These are phyloP conservation scores for Hura crepitans DNA, from an alignment of 441 rosid genomes.

Conservation along the genomic window DNA sequence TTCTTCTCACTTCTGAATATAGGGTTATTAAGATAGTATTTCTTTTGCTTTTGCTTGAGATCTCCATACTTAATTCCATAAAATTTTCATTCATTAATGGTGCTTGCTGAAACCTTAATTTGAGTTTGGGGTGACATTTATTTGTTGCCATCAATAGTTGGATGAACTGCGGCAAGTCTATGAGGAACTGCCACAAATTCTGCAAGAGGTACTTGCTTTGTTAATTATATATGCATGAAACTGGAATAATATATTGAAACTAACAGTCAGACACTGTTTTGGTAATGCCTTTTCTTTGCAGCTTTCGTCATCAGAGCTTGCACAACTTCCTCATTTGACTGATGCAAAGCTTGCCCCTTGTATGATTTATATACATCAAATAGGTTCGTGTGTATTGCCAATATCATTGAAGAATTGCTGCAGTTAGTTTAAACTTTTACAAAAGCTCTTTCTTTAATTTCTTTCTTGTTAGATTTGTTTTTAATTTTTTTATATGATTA, in stretches of 20 bases:
- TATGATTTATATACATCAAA: constrained; percentile 78
- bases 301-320: constrained; percentile 75
- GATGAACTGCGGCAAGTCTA: constrained; percentile 95
- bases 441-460: neutral
- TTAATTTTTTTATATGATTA: neutral
- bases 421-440: neutral
- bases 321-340: constrained; percentile 55
- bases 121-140: constrained; percentile 6
- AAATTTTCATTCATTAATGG: constrained; percentile 7
- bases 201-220: constrained; percentile 60
- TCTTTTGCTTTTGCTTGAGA: neutral
- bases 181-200: constrained; percentile 87
- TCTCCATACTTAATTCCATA: neutral
- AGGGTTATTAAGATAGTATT: neutral
- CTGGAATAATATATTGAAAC: constrained; percentile 14
- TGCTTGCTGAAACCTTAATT: constrained; percentile 11
- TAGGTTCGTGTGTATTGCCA: constrained; percentile 52
- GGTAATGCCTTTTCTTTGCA: constrained; percentile 32
- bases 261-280: constrained; percentile 21
- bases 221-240: constrained; percentile 21
- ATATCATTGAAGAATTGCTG: constrained; percentile 3
- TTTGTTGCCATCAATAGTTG: constrained; percentile 44
- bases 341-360: constrained; percentile 55
- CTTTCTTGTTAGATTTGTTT: neutral
- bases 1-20: neutral